Evolutionary conservation across 2,329 filamentous ascomycete genomes (phyloP).

Genomic region (Aureobasidium sp.): DNA sequence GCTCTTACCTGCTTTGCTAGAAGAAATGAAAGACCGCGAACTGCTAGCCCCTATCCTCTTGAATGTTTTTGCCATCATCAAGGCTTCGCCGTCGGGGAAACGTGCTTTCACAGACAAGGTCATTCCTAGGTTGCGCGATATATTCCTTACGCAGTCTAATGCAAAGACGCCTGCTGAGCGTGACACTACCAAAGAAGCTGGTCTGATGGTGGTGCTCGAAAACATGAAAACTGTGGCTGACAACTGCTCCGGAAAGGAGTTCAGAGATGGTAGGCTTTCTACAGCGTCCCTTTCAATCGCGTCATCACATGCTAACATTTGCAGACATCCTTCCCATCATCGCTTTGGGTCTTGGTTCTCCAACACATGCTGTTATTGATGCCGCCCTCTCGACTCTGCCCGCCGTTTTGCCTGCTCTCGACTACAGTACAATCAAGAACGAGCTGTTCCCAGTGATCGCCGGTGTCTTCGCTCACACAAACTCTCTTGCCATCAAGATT

Average conservation of each 20-base stretch:
- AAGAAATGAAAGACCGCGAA: constrained; percentile 89
- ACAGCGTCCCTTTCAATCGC: constrained; percentile 21
- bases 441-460: constrained; percentile 92
- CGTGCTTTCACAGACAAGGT: constrained; percentile 77
- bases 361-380: constrained; percentile 83
- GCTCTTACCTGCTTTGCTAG: constrained; percentile 75
- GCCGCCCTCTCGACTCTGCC: constrained; percentile 71
- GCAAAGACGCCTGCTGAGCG: constrained; percentile 50
- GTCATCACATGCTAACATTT: background rate
- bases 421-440: constrained; percentile 95
- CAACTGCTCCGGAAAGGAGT: constrained; percentile 83
- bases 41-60: constrained; percentile 76
- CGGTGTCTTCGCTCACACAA: constrained; percentile 83
- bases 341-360: constrained; percentile 72
- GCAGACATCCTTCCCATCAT: constrained; percentile 82
- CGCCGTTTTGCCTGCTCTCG: constrained; percentile 73
- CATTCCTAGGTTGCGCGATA: constrained; percentile 73
- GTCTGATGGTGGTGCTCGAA: constrained; percentile 83
- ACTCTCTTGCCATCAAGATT: constrained; percentile 88
- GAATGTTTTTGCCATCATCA: constrained; percentile 85
- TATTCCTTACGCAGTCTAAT: constrained; percentile 57
- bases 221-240: constrained; percentile 66
- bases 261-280: constrained; percentile 66
- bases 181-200: constrained; percentile 76
- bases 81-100: constrained; percentile 65